Conservation (phyloP, 305 asterid genomes). For the Ilex paraguariensis region DNA sequence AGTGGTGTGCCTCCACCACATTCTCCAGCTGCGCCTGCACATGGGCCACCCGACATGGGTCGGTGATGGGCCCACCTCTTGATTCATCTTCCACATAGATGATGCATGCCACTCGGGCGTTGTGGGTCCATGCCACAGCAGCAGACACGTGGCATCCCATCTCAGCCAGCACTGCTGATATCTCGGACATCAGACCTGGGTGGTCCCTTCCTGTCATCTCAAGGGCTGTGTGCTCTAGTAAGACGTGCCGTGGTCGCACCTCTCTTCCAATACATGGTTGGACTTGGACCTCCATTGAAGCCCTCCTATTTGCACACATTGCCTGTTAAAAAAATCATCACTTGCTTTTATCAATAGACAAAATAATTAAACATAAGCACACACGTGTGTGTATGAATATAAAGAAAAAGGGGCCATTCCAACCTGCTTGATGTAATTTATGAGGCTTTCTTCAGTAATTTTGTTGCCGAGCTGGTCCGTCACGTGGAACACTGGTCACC, state of each 20-base stretch:
- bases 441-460: slow-evolving; percentile 56
- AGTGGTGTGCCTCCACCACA: slow-evolving; percentile 81
- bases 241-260: slow-evolving; percentile 26
- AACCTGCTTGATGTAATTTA: slow-evolving; percentile 63
- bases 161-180: slow-evolving; percentile 68
- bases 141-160: slow-evolving; percentile 71
- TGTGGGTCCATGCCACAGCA: slow-evolving; percentile 91
- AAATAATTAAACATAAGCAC: background rate
- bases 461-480: slow-evolving; percentile 74
- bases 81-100: slow-evolving; percentile 49
- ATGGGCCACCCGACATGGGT: slow-evolving; percentile 48
- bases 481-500: slow-evolving; percentile 75
- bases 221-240: slow-evolving; percentile 47
- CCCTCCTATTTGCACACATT: slow-evolving; percentile 48
- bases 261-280: slow-evolving; percentile 17
- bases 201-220: slow-evolving; percentile 84
- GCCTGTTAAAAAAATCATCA: slow-evolving; percentile 31
- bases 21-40: slow-evolving; percentile 67
- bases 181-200: slow-evolving; percentile 87
- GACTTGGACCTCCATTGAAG: slow-evolving; percentile 19
- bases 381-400: background rate
- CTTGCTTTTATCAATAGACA: background rate
- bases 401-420: background rate
- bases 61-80: slow-evolving; percentile 32
- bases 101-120: slow-evolving; percentile 64